These are phyloP conservation scores for Vachellia collinsii DNA, from an alignment of 306 rosid genomes.

Conservation along the genomic window DNA sequence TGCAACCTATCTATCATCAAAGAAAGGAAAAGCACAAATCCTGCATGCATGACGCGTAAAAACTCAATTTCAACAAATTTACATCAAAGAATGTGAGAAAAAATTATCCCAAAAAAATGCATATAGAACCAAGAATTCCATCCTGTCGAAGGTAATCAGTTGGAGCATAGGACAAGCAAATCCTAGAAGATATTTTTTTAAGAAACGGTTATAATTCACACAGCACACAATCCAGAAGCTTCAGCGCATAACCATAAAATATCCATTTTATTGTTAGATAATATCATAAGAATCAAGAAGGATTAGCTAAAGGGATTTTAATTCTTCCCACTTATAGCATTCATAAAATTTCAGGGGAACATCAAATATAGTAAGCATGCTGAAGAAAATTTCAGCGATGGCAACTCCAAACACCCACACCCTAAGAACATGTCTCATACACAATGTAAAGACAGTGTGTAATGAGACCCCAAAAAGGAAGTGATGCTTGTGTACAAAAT, in stretches of 20 bases:
- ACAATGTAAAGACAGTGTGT: neutral
- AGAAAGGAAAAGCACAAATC: conserved; percentile 78
- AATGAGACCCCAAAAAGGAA: conserved; percentile 16
- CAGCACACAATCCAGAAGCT: conserved; percentile 20
- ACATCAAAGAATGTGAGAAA: neutral
- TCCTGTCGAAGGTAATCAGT: conserved; percentile 3
- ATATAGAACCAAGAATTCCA: neutral
- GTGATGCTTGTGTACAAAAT: neutral
- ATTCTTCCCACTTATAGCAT: neutral
- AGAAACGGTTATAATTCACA: neutral
- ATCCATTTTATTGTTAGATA: neutral
- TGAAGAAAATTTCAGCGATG: conserved; percentile 22
- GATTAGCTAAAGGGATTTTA: neutral
- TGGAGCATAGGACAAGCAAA: neutral
- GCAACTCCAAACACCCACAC: conserved; percentile 1
- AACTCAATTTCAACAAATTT: conserved; percentile 27
- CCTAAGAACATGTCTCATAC: neutral
- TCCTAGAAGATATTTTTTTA: neutral
- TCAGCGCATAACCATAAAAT: conserved; percentile 16
- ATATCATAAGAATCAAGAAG: neutral
- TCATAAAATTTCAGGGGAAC: conserved; percentile 10
- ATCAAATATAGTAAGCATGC: conserved; percentile 1
- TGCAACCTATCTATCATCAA: conserved; percentile 90
- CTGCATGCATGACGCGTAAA: conserved; percentile 50
- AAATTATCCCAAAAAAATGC: neutral